phyloP scores from a whole-genome alignment of 306 rosid genomes.

The Lagenaria siceraria region DNA sequence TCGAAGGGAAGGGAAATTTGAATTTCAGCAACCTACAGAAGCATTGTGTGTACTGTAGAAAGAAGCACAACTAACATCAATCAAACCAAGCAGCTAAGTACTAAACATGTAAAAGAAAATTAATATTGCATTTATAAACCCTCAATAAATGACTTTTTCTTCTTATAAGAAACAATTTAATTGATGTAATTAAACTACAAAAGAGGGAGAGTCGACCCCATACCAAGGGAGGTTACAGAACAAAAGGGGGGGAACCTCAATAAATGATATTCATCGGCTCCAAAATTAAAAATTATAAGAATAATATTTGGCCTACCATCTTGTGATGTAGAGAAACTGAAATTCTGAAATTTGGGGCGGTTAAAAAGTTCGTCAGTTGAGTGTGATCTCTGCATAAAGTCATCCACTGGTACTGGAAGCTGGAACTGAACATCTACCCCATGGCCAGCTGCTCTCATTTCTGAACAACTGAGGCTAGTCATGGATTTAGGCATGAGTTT shows the following conservation, averaged over 20 bases:
- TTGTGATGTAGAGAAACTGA: slow-evolving; percentile 58
- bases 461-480: slow-evolving; percentile 84
- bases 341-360: slow-evolving; percentile 58
- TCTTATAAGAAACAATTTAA: not conserved
- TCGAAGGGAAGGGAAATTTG: not conserved
- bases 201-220: not conserved
- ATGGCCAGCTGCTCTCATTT: slow-evolving; percentile 94
- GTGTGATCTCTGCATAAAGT: slow-evolving; percentile 92
- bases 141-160: not conserved
- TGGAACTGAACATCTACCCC: slow-evolving; percentile 90
- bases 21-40: not conserved
- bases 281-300: slow-evolving; percentile 3
- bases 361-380: slow-evolving; percentile 64
- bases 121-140: not conserved
- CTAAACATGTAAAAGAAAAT: not conserved
- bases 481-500: slow-evolving; percentile 87
- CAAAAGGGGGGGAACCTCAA: not conserved
- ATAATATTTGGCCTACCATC: slow-evolving; percentile 47
- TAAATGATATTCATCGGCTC: not conserved
- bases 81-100: not conserved
- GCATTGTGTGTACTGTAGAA: not conserved
- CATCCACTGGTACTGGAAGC: slow-evolving; percentile 86
- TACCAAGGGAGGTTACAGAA: not conserved
- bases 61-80: not conserved
- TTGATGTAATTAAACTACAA: not conserved